Base-by-base conservation (phyloP, 371 early-diverging fungal genomes). In the Zopfochytrium polystomum region DNA sequence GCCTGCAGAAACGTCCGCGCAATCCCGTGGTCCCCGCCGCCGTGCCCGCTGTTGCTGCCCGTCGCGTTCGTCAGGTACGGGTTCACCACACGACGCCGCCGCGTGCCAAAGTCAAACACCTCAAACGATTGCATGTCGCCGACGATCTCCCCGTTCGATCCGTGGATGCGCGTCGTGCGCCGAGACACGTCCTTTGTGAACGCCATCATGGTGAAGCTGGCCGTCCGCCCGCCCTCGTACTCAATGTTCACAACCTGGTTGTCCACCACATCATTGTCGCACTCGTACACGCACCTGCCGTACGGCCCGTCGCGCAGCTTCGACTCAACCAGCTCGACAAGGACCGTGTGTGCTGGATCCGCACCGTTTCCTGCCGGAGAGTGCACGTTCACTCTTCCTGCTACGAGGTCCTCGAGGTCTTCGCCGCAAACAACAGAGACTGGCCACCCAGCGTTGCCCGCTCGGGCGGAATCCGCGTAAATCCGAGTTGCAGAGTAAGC, bases 201-300 rank as follows among this genome's bases (percentile, higher is more conserved):
- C 3, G 81, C 83, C 23, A 80, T 70, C 80, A 83, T 80, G 4
- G 80, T 73, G 55, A 83, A 70, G 20, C 73, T 64, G 25, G 79
- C 84, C 26, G 77, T 82, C 22, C 38, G 52, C 22, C 74, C 77
- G 57, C 69, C 73, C 43, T 71, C 72, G 58, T 82, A 82, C 55
- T 80, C 72, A 32, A 82, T 68, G 27, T 73, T 82, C 6, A 82
- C 82, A 6, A 80, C 78, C 48, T 85, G 84, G 58, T 84, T 65
- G 61, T 85, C 85, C 34, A 70, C 71, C 9, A 85, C 86, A 58
- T 85, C 80, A 49, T 85, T 85, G 68, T 82, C 80, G 52, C 58
- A 66, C 62, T 85, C 82, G 60, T 83, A 85, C 11, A 85, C 85
- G 54, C 86, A 85, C 15, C 63, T 56, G 15, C 85, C 86, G 59